phyloP scores from a whole-genome alignment of 2,329 filamentous ascomycete genomes.

The Ophiostoma piceae region DNA sequence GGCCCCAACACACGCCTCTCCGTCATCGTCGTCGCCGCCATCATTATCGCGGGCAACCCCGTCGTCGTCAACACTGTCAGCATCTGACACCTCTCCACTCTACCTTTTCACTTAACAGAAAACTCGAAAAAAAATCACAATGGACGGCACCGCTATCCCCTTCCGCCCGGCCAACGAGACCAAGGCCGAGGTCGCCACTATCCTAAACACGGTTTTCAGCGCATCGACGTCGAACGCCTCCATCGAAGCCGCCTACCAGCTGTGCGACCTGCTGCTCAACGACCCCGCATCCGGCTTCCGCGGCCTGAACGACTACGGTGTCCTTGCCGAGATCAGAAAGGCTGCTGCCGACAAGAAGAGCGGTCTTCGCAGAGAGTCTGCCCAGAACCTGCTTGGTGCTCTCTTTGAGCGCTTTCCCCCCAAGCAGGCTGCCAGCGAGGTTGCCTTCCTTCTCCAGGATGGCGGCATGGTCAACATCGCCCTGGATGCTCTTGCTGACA shows the following conservation, averaged over 20 bases:
- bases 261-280: slow-evolving; percentile 55
- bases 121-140: slow-evolving; percentile 8
- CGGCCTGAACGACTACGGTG: slow-evolving; percentile 50
- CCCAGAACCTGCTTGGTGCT: slow-evolving; percentile 91
- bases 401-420: slow-evolving; percentile 85
- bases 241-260: slow-evolving; percentile 57
- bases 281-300: slow-evolving; percentile 45
- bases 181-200: slow-evolving; percentile 57
- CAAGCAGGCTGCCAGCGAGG: slow-evolving; percentile 71
- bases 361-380: slow-evolving; percentile 75
- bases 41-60: background rate
- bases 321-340: slow-evolving; percentile 57
- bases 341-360: slow-evolving; percentile 92
- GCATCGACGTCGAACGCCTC: slow-evolving; percentile 64
- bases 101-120: background rate
- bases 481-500: slow-evolving; percentile 83
- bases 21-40: background rate
- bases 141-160: slow-evolving; percentile 28
- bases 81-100: slow-evolving; percentile 16
- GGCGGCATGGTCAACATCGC: slow-evolving; percentile 65
- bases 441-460: slow-evolving; percentile 76
- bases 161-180: slow-evolving; percentile 24
- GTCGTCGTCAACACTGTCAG: background rate
- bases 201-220: slow-evolving; percentile 64
- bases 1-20: background rate